Conservation (phyloP, 2,329 filamentous ascomycete genomes). For the Tympanopsis confertula region DNA sequence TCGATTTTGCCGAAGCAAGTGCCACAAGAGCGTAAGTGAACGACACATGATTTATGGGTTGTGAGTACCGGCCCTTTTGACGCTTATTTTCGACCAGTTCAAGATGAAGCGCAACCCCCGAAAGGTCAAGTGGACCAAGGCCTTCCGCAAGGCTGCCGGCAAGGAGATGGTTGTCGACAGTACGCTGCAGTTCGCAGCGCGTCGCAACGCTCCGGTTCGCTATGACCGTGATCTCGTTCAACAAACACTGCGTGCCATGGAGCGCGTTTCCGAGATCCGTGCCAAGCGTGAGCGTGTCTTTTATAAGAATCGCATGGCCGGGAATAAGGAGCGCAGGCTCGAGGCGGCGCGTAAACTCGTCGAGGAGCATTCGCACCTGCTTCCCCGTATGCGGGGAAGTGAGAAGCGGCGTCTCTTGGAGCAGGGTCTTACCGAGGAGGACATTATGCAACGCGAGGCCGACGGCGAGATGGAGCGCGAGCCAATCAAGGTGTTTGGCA, state of each 20-base stretch:
- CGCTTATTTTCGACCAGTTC: conserved; percentile 38
- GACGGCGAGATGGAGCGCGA: conserved; percentile 8
- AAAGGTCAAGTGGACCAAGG: conserved; percentile 95
- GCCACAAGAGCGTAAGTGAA: conserved; percentile 37
- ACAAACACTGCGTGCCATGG: conserved; percentile 85
- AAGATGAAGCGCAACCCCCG: conserved; percentile 98
- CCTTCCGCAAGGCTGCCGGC: conserved; percentile 73
- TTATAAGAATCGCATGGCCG: conserved; percentile 86
- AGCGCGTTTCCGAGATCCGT: conserved; percentile 77
- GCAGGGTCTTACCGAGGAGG: conserved; percentile 14
- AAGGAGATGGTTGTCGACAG: conserved; percentile 88
- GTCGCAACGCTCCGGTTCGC: conserved; percentile 85
- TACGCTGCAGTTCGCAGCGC: conserved; percentile 81
- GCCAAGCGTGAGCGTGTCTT: conserved; percentile 75
- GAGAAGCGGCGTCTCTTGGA: conserved; percentile 14
- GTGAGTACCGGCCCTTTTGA: neutral
- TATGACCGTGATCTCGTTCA: conserved; percentile 88
- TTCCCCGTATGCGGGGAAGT: conserved; percentile 6
- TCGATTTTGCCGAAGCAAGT: conserved; percentile 59
- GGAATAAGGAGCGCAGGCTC: conserved; percentile 74
- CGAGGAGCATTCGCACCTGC: conserved; percentile 57
- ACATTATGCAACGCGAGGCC: conserved; percentile 22
- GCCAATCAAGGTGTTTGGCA: conserved; percentile 24
- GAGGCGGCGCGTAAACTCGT: conserved; percentile 78
- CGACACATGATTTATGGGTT: neutral